A percentile compares a stretch with the other conserved stretches of the same genome.
phyloP scores from a whole-genome alignment of 2,329 filamentous ascomycete genomes.

The Elsinoe necatrix region DNA sequence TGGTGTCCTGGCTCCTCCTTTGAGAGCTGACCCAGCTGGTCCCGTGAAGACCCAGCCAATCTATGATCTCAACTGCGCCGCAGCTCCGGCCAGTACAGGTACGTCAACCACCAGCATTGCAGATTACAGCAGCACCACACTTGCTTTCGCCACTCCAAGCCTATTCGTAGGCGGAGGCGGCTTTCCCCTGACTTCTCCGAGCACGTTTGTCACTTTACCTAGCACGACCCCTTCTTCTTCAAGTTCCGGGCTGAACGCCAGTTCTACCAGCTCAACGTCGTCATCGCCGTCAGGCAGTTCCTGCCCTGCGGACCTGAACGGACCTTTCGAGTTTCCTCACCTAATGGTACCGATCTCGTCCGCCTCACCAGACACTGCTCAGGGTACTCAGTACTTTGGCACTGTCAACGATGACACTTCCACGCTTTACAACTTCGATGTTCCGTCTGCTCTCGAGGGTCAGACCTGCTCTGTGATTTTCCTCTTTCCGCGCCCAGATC shows the following conservation, averaged over 20 bases:
- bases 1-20: slow-evolving; percentile 53
- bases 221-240: not conserved
- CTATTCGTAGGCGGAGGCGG: slow-evolving; percentile 6
- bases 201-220: slow-evolving; percentile 9
- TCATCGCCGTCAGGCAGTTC: slow-evolving; percentile 16
- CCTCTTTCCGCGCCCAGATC: slow-evolving; percentile 33
- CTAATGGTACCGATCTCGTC: slow-evolving; percentile 33
- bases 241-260: slow-evolving; percentile 1
- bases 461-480: slow-evolving; percentile 43
- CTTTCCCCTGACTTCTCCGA: slow-evolving; percentile 12
- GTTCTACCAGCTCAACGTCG: slow-evolving; percentile 8
- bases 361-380: slow-evolving; percentile 31
- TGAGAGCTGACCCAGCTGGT: slow-evolving; percentile 42
- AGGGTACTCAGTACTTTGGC: slow-evolving; percentile 35
- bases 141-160: slow-evolving; percentile 16
- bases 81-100: slow-evolving; percentile 10
- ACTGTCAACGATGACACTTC: slow-evolving; percentile 32
- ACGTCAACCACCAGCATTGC: slow-evolving; percentile 45
- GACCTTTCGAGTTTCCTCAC: slow-evolving; percentile 30
- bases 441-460: slow-evolving; percentile 32
- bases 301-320: slow-evolving; percentile 28
- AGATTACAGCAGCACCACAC: slow-evolving; percentile 17
- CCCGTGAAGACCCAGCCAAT: slow-evolving; percentile 42
- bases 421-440: slow-evolving; percentile 41
- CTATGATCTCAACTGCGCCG: slow-evolving; percentile 16